Evolutionary conservation across 2,329 filamentous ascomycete genomes (phyloP).

Genomic region (Xylaria sp.): DNA sequence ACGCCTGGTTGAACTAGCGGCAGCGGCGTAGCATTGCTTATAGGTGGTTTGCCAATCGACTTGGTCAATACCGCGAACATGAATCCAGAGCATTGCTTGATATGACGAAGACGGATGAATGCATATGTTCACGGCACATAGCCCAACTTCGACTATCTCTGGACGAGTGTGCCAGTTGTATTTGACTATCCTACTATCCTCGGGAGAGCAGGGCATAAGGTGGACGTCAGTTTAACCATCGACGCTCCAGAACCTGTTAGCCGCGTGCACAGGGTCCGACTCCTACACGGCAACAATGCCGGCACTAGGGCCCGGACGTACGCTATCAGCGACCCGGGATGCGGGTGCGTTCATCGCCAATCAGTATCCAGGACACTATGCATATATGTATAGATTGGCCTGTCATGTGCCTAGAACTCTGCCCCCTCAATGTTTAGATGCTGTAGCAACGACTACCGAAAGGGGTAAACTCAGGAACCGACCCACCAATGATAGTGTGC

Average conservation of each 20-base stretch:
- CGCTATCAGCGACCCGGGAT: slow-evolving; percentile 6
- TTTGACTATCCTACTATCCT: too few species aligned
- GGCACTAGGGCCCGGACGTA: slow-evolving; percentile 1
- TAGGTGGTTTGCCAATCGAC: too few species aligned
- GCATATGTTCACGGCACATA: too few species aligned
- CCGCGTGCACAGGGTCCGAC: neutral
- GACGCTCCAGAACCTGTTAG: neutral
- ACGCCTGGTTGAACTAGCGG: too few species aligned
- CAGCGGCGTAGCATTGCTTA: neutral
- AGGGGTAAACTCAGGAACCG: slow-evolving; percentile 16
- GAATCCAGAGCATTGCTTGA: too few species aligned
- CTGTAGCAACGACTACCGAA: slow-evolving; percentile 23
- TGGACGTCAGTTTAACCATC: neutral
- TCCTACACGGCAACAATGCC: slow-evolving; percentile 2
- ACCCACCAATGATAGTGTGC: slow-evolving; percentile 14
- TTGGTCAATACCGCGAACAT: too few species aligned
- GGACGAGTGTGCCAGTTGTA: too few species aligned
- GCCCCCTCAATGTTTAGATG: slow-evolving; percentile 5
- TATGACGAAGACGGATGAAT: too few species aligned
- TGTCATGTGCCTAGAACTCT: slow-evolving; percentile 14
- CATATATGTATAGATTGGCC: neutral
- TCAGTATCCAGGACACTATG: neutral
- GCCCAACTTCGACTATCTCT: too few species aligned
- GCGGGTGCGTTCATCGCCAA: slow-evolving; percentile 11
- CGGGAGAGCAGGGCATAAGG: neutral